Evolutionary conservation across 164 flowering plant species (phyloP), one percentile per base, ranked within the genome.

Genomic region (Akebia trifoliata): DNA sequence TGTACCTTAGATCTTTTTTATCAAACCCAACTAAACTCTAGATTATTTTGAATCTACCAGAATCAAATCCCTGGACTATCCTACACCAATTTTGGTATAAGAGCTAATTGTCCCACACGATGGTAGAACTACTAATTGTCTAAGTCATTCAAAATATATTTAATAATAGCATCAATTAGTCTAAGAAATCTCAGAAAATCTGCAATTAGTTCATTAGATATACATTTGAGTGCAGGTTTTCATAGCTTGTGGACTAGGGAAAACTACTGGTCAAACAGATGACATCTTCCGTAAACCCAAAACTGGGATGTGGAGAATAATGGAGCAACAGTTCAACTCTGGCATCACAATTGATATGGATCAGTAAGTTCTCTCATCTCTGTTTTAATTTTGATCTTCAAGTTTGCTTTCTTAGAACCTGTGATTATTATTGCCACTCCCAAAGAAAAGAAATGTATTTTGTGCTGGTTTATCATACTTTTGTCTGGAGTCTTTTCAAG

Each of bases 231-330:
- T 67, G 59, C 90, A 91, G 96, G 96, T 92, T 50, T 92, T 89
- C 58, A 76, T 93, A 55, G 93, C 98, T 37, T 89, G 98, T 78
- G 98, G 95, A 25, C 11, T 76, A 15, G 77, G 74, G 52, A 72
- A 67, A 31, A 47, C 78, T 22, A 64, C 18, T 58, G 74, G 73
- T 66, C 38, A 66, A 58, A 74, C 47, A 22, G 85, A 74, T 59
- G 98, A 90, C 32, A 76, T 73, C 29, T 93, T 69, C 62, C 89
- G 98, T 50, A 93, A 93, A 54, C 98, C 98, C 20, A 78, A 81
- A 49, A 62, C 92, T 50, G 96, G 98, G 47, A 89, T 92, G 98
- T 92, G 98, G 98, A 75, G 63, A 21, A 66, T 92, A 34, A 79
- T 92, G 98, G 83, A 82, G 74, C 69, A 81, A 42, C 72, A 85